Percentiles rank a stretch among this genome's conserved stretches.
These are phyloP conservation scores for Diplodia mutila DNA, from an alignment of 2,329 filamentous ascomycete genomes.

Conservation along the genomic window DNA sequence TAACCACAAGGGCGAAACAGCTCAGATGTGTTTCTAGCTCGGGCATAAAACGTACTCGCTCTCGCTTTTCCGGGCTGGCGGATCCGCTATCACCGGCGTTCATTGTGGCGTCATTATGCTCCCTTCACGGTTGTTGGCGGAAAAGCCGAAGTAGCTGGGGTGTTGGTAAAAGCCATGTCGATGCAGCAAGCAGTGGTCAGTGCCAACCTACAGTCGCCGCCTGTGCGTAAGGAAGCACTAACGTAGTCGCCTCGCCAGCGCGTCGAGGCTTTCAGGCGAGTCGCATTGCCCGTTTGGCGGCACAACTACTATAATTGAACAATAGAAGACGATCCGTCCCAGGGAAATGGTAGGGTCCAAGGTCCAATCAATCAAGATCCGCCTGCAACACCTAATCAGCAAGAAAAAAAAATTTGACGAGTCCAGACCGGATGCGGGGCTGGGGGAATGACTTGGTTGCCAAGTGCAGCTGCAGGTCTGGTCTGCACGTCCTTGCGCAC, in stretches of 20 bases:
- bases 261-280: slow-evolving; percentile 1
- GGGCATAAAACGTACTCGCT: neutral
- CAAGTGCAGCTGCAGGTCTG: slow-evolving; percentile 7
- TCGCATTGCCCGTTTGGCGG: slow-evolving; percentile 7
- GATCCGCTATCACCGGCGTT: neutral
- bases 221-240: neutral
- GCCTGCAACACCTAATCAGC: slow-evolving; percentile 6
- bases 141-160: neutral
- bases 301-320: neutral
- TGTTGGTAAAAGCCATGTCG: neutral
- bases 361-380: slow-evolving; percentile 1
- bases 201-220: slow-evolving; percentile 2
- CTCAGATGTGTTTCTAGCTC: neutral
- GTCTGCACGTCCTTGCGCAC: neutral
- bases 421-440: slow-evolving; percentile 17
- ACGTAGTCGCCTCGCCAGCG: neutral
- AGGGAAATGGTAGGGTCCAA: neutral
- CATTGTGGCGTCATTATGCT: neutral
- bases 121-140: neutral
- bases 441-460: slow-evolving; percentile 1
- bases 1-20: neutral
- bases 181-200: slow-evolving; percentile 18
- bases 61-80: neutral
- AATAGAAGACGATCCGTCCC: neutral
- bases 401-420: neutral